Percentiles rank a stretch among this genome's conserved stretches.
Evolutionary conservation across 176 grass and related monocot species (phyloP).

Genomic region (Urochloa ruziziensis): DNA sequence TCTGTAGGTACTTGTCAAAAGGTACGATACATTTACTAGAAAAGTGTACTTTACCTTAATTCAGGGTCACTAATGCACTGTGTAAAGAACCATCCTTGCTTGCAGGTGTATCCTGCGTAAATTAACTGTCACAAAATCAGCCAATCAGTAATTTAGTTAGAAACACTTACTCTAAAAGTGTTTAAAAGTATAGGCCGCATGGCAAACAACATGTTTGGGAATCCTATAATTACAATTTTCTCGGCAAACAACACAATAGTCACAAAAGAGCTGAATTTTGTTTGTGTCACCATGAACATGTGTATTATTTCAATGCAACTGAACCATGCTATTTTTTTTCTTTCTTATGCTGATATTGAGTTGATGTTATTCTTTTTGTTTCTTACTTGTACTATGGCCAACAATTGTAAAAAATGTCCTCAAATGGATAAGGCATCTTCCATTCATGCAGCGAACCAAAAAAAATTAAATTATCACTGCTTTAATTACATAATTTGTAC

Average conservation of each 20-base stretch:
- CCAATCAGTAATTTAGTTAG: constrained; percentile 52
- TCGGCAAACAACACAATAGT: background rate
- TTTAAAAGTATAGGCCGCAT: constrained; percentile 4
- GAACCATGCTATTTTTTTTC: background rate
- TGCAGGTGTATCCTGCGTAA: constrained; percentile 96
- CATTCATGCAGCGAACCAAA: background rate
- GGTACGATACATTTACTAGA: background rate
- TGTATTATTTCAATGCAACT: background rate
- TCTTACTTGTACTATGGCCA: background rate
- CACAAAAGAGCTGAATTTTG: background rate
- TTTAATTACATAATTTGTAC: background rate
- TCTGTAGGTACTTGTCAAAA: background rate
- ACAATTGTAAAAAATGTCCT: background rate
- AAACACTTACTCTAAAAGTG: background rate
- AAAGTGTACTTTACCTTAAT: constrained; percentile 57
- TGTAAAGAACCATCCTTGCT: constrained; percentile 99
- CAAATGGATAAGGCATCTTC: background rate
- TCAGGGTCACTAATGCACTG: constrained; percentile 85
- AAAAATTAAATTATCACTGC: background rate
- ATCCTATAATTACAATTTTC: no score
- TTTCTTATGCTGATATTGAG: background rate
- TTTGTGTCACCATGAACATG: background rate
- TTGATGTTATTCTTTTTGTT: background rate
- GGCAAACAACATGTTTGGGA: no score
- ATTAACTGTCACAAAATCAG: constrained; percentile 91